Base-by-base conservation (phyloP, 163 green algal genomes). In the Chlamydomonas reinhardtii region DNA sequence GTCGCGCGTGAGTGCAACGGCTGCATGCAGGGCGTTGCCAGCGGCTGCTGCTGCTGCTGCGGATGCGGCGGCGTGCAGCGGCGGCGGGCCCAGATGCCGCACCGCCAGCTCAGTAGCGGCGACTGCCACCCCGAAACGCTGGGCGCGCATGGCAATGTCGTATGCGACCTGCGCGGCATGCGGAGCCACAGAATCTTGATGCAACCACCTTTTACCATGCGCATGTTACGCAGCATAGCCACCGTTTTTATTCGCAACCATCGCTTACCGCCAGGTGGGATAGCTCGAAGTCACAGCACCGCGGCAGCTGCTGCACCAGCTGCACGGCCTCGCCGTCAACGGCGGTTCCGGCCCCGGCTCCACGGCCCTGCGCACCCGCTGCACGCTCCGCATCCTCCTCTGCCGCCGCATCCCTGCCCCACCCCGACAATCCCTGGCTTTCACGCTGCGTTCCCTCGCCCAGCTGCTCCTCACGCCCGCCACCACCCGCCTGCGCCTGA, bases 221-320 rank as follows among this genome's bases (percentile, higher is more conserved):
- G 24, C 62, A 32, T 34, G 25, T 31, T 9, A 69, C 12, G 24
- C 24, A 14, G 25, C 62, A 69, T n/a, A 31, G 24, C 24, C 27
- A 2, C 64, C 27, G 34, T 31, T 15, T 34, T 34, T 34, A 34
- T 24, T 20, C n/a, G 43, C n/a, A 72, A 56, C 6, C 17, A 48
- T 24, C 25, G 4, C 62, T 29, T 25, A 86, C 80, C 70, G 27
- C 65, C 56, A 86, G 56, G 48, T 79, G 70, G 16, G 48, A 19
- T 2, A 27, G 4, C 35, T 86, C 80, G 48, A 86, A 86, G 70
- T 86, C 80, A 70, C 80, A 79, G 80, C 80, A 86, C 17, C 29
- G 2, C 20, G 35, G 80, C 37, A 86, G 56, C 54, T 56, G 34
- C 22, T 86, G 70, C 56, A 86, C 27, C 32, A 86, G 69, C 32